A percentile compares a stretch with the other conserved stretches of the same genome.
Evolutionary conservation across 352 stramenopile species (phyloP).

Genomic region (Globisporangium carolinianum): DNA sequence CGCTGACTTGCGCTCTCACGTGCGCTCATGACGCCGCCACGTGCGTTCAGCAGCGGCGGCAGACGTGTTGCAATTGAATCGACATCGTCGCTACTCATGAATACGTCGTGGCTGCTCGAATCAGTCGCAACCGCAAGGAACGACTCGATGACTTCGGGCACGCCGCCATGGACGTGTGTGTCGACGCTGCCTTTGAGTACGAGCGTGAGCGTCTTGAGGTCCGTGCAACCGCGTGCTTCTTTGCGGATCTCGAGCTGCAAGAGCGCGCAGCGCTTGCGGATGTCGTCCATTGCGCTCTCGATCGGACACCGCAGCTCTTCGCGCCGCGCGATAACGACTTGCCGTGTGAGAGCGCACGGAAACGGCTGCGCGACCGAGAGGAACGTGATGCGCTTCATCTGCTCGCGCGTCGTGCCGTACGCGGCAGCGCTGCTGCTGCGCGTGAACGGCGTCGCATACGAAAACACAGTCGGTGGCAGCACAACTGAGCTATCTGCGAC

Average conservation of each 20-base stretch:
- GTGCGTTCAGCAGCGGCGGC: conserved; percentile 21
- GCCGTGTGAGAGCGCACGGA: conserved; percentile 41
- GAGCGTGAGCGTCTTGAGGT: conserved; percentile 71
- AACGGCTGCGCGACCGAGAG: conserved; percentile 37
- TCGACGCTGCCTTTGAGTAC: conserved; percentile 79
- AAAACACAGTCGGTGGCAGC: conserved; percentile 19
- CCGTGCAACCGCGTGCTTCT: conserved; percentile 28
- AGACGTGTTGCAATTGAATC: not conserved
- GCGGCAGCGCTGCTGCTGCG: conserved; percentile 17
- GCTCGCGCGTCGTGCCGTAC: conserved; percentile 60
- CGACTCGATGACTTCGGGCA: conserved; percentile 64
- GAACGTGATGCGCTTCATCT: conserved; percentile 64
- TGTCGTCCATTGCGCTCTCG: conserved; percentile 74
- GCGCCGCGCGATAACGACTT: conserved; percentile 25
- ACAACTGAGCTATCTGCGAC: not conserved
- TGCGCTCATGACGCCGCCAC: conserved; percentile 25
- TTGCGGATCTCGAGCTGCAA: conserved; percentile 54
- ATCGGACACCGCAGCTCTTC: conserved; percentile 59
- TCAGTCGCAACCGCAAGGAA: conserved; percentile 26
- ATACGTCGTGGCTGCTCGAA: too few relatives aligned
- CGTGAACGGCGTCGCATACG: conserved; percentile 53
- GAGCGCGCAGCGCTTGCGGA: conserved; percentile 49
- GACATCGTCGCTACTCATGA: not conserved
- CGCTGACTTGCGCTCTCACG: conserved; percentile 25
- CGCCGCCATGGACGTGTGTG: conserved; percentile 67